Conservation (phyloP, 805 yeast species). For the Starmerella floricola region DNA sequence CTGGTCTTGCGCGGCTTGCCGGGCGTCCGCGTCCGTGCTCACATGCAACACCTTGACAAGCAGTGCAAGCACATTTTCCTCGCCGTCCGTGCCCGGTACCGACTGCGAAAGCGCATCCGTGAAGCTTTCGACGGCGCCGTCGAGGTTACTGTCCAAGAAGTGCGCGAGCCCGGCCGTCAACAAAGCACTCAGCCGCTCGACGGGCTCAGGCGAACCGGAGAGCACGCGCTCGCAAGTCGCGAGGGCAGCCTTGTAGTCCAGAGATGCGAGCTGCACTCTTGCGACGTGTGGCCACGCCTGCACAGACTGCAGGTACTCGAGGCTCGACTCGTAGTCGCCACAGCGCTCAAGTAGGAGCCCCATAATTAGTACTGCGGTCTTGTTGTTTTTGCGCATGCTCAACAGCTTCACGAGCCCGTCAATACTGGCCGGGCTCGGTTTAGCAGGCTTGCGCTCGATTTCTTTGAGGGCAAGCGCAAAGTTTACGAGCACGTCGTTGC, state of each 20-base stretch:
- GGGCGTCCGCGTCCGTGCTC: slow-evolving; percentile 60
- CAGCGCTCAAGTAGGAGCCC: slow-evolving; percentile 48
- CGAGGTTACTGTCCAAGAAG: slow-evolving; percentile 53
- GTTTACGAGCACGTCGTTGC: slow-evolving; percentile 56
- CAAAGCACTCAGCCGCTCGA: slow-evolving; percentile 38
- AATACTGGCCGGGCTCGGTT: slow-evolving; percentile 22
- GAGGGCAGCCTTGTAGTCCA: slow-evolving; percentile 45
- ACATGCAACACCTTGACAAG: slow-evolving; percentile 72
- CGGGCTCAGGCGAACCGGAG: background rate
- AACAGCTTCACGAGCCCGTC: slow-evolving; percentile 42
- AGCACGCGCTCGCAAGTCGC: slow-evolving; percentile 32
- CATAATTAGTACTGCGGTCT: slow-evolving; percentile 24
- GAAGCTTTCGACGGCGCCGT: slow-evolving; percentile 55
- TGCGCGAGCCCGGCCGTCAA: slow-evolving; percentile 60
- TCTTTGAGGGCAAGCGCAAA: slow-evolving; percentile 52
- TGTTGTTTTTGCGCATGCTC: slow-evolving; percentile 32
- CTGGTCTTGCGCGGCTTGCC: slow-evolving; percentile 75
- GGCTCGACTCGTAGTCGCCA: slow-evolving; percentile 47
- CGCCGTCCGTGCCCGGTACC: slow-evolving; percentile 22
- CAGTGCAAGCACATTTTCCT: slow-evolving; percentile 52
- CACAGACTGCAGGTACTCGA: slow-evolving; percentile 18
- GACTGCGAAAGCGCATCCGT: slow-evolving; percentile 46
- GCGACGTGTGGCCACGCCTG: slow-evolving; percentile 41
- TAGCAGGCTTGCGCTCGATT: slow-evolving; percentile 11
- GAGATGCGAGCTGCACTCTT: slow-evolving; percentile 52